Percentiles rank a stretch among this genome's conserved stretches.
These are phyloP conservation scores for Rutidosis leptorrhynchoides DNA, from an alignment of 129 eudicot genomes.

Conservation along the genomic window DNA sequence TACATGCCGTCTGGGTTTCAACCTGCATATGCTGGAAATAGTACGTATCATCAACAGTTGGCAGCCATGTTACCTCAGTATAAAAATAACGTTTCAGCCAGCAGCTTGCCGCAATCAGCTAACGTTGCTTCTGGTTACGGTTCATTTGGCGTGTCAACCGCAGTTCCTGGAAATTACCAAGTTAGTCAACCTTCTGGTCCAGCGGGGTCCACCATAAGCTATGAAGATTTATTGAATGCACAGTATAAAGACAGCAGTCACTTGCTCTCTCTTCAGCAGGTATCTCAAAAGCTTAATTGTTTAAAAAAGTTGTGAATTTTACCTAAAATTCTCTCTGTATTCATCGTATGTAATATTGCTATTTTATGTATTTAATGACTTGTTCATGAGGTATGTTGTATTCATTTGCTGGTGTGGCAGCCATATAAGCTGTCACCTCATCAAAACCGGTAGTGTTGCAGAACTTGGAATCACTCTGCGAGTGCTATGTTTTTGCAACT, in stretches of 20 bases:
- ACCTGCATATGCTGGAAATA: slow-evolving; percentile 80
- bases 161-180: slow-evolving; percentile 64
- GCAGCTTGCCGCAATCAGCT: slow-evolving; percentile 80
- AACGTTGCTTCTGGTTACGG: slow-evolving; percentile 72
- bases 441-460: too few relatives aligned
- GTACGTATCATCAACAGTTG: slow-evolving; percentile 68
- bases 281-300: slow-evolving; percentile 13
- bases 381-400: not conserved
- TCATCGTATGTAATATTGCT: too few relatives aligned
- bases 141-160: slow-evolving; percentile 58
- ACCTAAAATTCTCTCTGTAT: not conserved
- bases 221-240: slow-evolving; percentile 76
- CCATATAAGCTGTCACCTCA: not conserved
- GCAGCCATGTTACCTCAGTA: slow-evolving; percentile 77
- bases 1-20: slow-evolving; percentile 91
- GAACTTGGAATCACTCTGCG: too few relatives aligned
- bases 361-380: not conserved
- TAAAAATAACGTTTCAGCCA: slow-evolving; percentile 60
- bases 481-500: too few relatives aligned
- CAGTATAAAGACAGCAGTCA: slow-evolving; percentile 84
- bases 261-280: slow-evolving; percentile 88
- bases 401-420: not conserved
- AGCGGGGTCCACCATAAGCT: slow-evolving; percentile 56
- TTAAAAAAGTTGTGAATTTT: not conserved
- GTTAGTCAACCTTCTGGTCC: slow-evolving; percentile 71